Base-by-base conservation (phyloP, 2,329 filamentous ascomycete genomes). In the Fusarium musae region DNA sequence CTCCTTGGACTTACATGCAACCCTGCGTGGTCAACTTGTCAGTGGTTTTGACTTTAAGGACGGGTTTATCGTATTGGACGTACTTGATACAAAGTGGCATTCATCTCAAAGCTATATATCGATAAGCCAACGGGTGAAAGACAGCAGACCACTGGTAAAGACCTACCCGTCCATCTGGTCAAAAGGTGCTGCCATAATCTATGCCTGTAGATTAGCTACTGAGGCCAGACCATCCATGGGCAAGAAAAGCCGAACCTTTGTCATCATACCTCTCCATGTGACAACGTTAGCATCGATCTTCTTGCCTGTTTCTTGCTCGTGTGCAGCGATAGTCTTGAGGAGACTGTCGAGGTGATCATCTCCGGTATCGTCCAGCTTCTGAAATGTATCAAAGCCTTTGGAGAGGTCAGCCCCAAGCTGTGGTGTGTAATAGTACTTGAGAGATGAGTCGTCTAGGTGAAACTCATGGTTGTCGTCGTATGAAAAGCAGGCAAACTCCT, bases 201-300 rank as follows among this genome's bases (percentile, higher is more conserved):
- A 46, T n/a, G 19, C 49, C 21, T 16, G 12, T 23, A 47, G n/a
- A n/a, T 76, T 46, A 78, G 61, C 40, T 56, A 4, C 26, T 30
- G n/a, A 37, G 17, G 17, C 5, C 21, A 9, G 6, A 36, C 9
- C 12, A 26, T 21, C n/a, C 5, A 19, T 43, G 10, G 50, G 15
- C 21, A 40, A 37, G 42, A 44, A 30, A 34, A 42, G 28, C 59
- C 82, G 59, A 80, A 95, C 94, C 88, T 98, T 99, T 71, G 96
- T 98, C 92, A 99, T 95, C 94, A 98, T 98, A 42, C 96, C 96
- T 78, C 96, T 88, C 96, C 96, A 99, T 3, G 96, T 98, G 58
- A 98, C 87, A 50, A 98, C 81, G 76, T 97, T 91, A 5, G 93
- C 92, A 69, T 95, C 91, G 37, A 92, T 91, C 78, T 88, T 91